Evolutionary conservation across 345 rosid species (phyloP), one percentile per base, ranked within the genome.

Genomic region (Adansonia digitata): DNA sequence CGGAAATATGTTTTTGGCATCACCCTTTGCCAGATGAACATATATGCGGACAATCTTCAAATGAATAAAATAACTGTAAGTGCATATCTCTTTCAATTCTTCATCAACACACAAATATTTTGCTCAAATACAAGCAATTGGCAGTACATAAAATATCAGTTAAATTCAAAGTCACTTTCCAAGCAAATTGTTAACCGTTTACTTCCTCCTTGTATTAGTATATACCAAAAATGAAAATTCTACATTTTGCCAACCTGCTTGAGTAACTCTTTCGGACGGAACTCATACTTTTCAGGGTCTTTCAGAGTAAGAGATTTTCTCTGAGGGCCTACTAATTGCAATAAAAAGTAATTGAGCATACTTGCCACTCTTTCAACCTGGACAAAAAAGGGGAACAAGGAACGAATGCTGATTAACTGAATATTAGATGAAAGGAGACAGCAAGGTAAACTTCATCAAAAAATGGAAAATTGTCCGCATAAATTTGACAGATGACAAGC

Each of bases 291-390:
- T 70, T 93, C 98, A 7, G 99, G 99, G 80, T 95, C 98, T 80
- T 87, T 95, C 82, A 95, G 86, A 82, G 78, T 87, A 4, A 95
- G 87, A 43, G 99, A 95, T 81, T 88, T 95, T 73, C 98, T 89
- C 66, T 95, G 98, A 63, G 99, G 99, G 60, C 98, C 98, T 69
- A 93, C 99, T 55, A 95, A 97, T 82, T 95, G 99, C 80, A 95
- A 85, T 75, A 95, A 77, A 77, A 95, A 95, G 86, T 93, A 95
- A 77, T 95, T 95, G 81, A 95, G 93, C 99, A 95, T 95, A 83
- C 81, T 91, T 34, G 99, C 98, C 75, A 95, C 98, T 83, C 99
- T 89, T 68, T 95, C 99, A 74, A 93, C 92, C 99, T 95, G 84
- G 26, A 56, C 67, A 43, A 89, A 48, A 27, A n/a, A n/a, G n/a